These are phyloP conservation scores for Geotrichum europaeum DNA, from an alignment of 1,139 yeast species.

Conservation along the genomic window DNA sequence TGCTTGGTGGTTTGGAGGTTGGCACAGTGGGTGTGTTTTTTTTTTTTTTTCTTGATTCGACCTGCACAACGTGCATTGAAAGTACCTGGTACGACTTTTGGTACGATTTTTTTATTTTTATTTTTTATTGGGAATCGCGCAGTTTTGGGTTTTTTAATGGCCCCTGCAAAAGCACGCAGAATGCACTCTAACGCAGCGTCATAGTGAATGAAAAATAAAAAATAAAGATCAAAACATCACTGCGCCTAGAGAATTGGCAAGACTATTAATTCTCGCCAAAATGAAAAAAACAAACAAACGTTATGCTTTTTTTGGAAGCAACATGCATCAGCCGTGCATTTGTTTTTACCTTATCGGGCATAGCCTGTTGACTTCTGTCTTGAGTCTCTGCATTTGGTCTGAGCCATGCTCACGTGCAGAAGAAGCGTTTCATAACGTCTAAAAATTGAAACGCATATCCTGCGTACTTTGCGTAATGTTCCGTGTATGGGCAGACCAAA, in stretches of 20 bases:
- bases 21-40: too few relatives aligned
- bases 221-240: neutral
- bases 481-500: neutral
- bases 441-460: neutral
- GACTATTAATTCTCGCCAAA: neutral
- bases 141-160: neutral
- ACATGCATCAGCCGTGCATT: neutral
- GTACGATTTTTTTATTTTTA: neutral
- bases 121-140: neutral
- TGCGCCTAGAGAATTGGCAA: neutral
- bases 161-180: neutral
- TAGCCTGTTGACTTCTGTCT: neutral
- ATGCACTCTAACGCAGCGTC: neutral
- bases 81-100: too few relatives aligned
- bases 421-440: neutral
- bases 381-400: neutral
- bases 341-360: neutral
- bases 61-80: too few relatives aligned
- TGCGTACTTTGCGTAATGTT: neutral
- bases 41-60: too few relatives aligned
- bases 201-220: neutral
- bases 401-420: neutral
- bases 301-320: neutral
- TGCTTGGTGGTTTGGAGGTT: too few relatives aligned
- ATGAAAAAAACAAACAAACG: too few relatives aligned